Base-by-base conservation (phyloP, 2,329 filamentous ascomycete genomes). In the Pyrenophora teres region DNA sequence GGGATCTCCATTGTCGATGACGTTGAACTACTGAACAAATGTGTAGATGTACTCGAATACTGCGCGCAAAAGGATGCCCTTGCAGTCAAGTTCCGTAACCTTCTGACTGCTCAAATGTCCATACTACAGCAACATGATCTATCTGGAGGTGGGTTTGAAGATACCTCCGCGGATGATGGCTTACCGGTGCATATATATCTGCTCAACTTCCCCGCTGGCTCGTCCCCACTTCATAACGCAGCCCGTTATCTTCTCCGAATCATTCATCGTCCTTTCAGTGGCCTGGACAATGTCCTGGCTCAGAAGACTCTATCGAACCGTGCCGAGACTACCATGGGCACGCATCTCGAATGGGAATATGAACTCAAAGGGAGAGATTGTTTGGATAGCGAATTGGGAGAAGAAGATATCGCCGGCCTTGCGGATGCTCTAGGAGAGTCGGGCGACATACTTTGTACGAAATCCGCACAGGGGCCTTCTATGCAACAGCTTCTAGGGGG, bases 231-330 rank as follows among this genome's bases (percentile, higher is more conserved):
- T 9, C 54, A 60, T 12, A 19, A 30, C 23, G 45, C 56, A 12
- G 52, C 60, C 4, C 50, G 54, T 2, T 38, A 54, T 7, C 49
- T 64, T 10, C 53, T 62, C 18, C 38, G 38, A 3, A 37, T 53
- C n/a, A 46, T 61, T 6, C 59, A 57, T 18, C 42, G 47, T 10
- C 60, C 59, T 1, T 60, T 63, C 21, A 42, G 45, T 31, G 43
- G 46, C 13, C 23, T 53, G 19, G 18, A 23, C 15, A 32, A 44
- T 15, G 40, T 56, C 18, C 13, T 27, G 15, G n/a, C 32, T 15
- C 37, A 41, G 5, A 39, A 30, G 6, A 53, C 49, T 4, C 19
- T 50, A n/a, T 53, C 44, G 9, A 55, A 55, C 32, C 40, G 38
- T 10, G 44, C 43, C 0, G 52, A 55, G 33, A 47, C 44, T 30